Conservation (phyloP, 495 filamentous ascomycete species). For the Podospora pseudocomata region DNA sequence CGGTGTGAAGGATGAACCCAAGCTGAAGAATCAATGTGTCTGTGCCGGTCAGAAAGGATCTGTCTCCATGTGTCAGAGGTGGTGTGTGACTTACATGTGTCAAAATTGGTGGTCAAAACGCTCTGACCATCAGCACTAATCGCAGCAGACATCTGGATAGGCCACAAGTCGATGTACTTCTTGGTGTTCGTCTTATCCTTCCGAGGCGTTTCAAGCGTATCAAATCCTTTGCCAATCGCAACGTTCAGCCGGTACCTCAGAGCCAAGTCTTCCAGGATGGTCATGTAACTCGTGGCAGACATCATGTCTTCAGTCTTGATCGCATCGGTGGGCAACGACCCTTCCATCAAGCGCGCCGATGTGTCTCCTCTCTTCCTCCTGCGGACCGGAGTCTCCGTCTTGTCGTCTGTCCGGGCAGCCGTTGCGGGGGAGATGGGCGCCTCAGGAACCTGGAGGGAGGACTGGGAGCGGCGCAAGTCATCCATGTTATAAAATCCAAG, state of each 20-base stretch:
- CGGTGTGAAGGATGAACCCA: constrained; percentile 78
- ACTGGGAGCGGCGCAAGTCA: constrained; percentile 56
- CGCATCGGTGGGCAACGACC: constrained; percentile 56
- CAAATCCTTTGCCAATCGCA: constrained; percentile 79
- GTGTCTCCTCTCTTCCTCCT: constrained; percentile 42
- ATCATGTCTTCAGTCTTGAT: constrained; percentile 61
- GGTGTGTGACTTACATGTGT: constrained; percentile 57
- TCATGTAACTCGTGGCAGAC: constrained; percentile 67
- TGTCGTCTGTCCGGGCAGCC: constrained; percentile 20
- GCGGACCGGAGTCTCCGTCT: constrained; percentile 20
- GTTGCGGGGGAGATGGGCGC: constrained; percentile 26
- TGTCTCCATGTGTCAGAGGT: background rate
- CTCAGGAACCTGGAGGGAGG: constrained; percentile 34
- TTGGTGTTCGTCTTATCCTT: constrained; percentile 56
- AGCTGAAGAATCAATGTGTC: constrained; percentile 82
- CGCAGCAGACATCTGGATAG: constrained; percentile 79
- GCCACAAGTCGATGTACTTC: constrained; percentile 85
- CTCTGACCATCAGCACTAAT: constrained; percentile 62
- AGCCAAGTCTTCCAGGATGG: constrained; percentile 77
- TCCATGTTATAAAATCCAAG: constrained; percentile 71
- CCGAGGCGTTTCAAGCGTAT: constrained; percentile 66
- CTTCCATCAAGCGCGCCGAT: constrained; percentile 44
- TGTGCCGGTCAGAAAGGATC: constrained; percentile 25
- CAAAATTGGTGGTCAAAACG: constrained; percentile 83
- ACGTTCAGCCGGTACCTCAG: constrained; percentile 80